Percentiles rank a stretch among this genome's conserved stretches.
phyloP scores from a whole-genome alignment of 2,329 filamentous ascomycete genomes.

The Cladophialophora immunda region DNA sequence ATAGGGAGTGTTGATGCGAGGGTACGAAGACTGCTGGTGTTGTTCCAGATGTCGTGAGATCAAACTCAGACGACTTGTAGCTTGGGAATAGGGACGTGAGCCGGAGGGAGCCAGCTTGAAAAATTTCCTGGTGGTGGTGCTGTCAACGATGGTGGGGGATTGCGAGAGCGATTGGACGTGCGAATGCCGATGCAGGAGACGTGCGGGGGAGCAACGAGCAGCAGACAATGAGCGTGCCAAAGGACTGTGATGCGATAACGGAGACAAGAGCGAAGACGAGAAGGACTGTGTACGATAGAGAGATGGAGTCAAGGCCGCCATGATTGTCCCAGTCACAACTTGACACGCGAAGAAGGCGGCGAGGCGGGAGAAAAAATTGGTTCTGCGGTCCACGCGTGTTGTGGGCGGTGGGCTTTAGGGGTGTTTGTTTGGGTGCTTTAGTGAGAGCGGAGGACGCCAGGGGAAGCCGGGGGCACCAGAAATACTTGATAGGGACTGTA shows the following conservation, averaged over 20 bases:
- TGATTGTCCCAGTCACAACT: conserved; percentile 7
- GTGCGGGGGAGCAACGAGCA: conserved; percentile 30
- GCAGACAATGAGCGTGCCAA: conserved; percentile 17
- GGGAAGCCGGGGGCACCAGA: not conserved
- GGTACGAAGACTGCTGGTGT: conserved; percentile 53
- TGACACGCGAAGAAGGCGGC: conserved; percentile 1
- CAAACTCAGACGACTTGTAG: conserved; percentile 63
- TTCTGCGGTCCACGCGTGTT: not conserved
- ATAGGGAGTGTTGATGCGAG: conserved; percentile 70
- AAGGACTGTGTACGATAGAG: conserved; percentile 10
- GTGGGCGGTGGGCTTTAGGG: not conserved
- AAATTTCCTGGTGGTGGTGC: conserved; percentile 36
- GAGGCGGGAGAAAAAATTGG: not conserved
- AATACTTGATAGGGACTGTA: conserved; percentile 1
- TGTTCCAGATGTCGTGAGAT: conserved; percentile 68
- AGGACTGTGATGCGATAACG: conserved; percentile 31
- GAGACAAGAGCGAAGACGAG: conserved; percentile 26
- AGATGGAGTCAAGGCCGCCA: conserved; percentile 20
- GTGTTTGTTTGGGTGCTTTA: not conserved
- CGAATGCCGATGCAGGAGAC: conserved; percentile 28
- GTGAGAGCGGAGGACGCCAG: not conserved
- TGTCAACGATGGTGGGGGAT: conserved; percentile 16
- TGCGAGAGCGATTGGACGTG: conserved; percentile 13
- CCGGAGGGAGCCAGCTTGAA: conserved; percentile 59
- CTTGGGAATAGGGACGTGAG: conserved; percentile 49